Conservation (phyloP, 73 alveolate genomes). For the Blepharisma japonicum region DNA sequence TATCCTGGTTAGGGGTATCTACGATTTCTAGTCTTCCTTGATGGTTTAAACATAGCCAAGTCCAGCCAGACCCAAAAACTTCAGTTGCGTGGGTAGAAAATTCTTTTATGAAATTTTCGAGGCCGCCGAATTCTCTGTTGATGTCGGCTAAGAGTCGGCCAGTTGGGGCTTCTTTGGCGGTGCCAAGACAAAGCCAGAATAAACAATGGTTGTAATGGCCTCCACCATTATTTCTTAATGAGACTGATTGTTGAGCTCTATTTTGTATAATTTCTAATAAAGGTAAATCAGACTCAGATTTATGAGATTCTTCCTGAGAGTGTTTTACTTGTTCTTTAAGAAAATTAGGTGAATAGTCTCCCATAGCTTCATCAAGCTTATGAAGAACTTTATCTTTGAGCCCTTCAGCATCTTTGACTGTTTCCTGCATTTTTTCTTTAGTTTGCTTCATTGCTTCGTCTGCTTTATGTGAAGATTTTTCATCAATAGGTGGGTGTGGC, state of each 20-base stretch:
- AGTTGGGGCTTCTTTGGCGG: neutral
- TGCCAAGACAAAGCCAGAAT: slow-evolving; percentile 26
- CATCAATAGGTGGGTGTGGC: too few relatives aligned
- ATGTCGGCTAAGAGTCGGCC: slow-evolving; percentile 10
- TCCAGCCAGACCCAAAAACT: slow-evolving; percentile 36
- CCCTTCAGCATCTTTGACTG: too few relatives aligned
- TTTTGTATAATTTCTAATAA: slow-evolving; percentile 13
- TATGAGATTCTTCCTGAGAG: too few relatives aligned
- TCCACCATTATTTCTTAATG: slow-evolving; percentile 27
- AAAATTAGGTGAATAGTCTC: neutral
- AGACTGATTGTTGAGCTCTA: neutral
- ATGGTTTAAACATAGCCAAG: slow-evolving; percentile 32
- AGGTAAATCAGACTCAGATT: neutral
- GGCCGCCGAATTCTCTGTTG: slow-evolving; percentile 2
- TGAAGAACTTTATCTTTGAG: too few relatives aligned
- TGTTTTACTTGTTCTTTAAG: too few relatives aligned
- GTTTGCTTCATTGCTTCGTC: too few relatives aligned
- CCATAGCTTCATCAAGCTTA: neutral
- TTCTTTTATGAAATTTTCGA: slow-evolving; percentile 19
- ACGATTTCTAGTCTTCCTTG: slow-evolving; percentile 25
- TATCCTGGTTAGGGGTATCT: slow-evolving; percentile 33
- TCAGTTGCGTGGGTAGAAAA: neutral
- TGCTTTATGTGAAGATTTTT: too few relatives aligned
- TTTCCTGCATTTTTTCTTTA: too few relatives aligned
- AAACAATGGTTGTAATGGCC: slow-evolving; percentile 34